Conservation (phyloP, 257 asterid genomes). For the Solanum pennellii region DNA sequence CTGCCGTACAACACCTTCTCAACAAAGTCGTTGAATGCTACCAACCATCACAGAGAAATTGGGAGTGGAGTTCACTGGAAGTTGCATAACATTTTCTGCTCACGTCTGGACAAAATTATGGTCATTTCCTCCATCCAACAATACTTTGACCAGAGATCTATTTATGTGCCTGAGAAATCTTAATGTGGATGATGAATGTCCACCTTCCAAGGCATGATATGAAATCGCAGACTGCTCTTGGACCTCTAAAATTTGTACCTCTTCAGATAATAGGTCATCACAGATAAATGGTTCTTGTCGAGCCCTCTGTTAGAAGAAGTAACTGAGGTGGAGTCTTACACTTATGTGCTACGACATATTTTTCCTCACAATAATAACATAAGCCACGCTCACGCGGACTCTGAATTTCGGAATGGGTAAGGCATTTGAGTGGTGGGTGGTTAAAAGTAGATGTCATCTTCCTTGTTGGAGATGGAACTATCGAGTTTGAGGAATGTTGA, state of each 20-base stretch:
- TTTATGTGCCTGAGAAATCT: background rate
- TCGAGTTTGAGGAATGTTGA: background rate
- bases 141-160: background rate
- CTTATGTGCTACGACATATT: too few species aligned
- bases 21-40: too few species aligned
- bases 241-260: too few species aligned
- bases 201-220: background rate
- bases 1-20: too few species aligned
- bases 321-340: too few species aligned
- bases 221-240: background rate
- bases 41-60: background rate
- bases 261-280: too few species aligned
- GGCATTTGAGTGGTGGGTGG: background rate
- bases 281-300: too few species aligned
- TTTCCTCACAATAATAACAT: too few species aligned
- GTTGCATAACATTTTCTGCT: background rate
- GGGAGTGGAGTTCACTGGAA: background rate
- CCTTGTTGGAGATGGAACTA: background rate
- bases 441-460: too few species aligned
- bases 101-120: background rate
- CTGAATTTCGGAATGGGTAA: background rate
- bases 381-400: too few species aligned
- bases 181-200: background rate
- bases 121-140: background rate
- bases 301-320: too few species aligned